Conservation (phyloP, 1,284 basidiomycete species). For the Puccinia coronata region DNA sequence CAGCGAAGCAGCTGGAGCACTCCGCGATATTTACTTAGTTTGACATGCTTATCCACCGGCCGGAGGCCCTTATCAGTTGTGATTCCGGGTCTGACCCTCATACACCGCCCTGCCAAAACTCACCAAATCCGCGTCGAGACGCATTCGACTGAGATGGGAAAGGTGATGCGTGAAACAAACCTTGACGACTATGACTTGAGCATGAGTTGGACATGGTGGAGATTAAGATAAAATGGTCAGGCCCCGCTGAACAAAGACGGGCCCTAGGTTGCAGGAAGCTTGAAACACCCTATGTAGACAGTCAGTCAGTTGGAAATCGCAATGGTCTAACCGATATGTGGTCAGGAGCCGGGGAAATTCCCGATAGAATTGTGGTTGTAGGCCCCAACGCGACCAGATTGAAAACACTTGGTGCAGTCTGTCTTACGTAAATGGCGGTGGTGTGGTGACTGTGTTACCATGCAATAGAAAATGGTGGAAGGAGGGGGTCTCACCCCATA, state of each 20-base stretch:
- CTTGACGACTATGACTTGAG: not conserved
- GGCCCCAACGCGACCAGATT: not conserved
- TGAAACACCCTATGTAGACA: no score
- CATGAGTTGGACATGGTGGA: not conserved
- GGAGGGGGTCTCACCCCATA: conserved; percentile 15
- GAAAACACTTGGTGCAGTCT: not conserved
- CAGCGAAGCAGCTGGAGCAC: not conserved
- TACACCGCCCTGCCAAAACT: not conserved
- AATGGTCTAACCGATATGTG: no score
- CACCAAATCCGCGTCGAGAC: not conserved
- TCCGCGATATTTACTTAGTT: not conserved
- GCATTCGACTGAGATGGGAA: not conserved
- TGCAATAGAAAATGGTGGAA: conserved; percentile 17
- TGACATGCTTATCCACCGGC: conserved; percentile 1
- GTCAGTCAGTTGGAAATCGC: no score
- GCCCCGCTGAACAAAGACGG: no score
- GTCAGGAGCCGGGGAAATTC: no score
- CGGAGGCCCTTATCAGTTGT: not conserved
- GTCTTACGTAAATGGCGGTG: conserved; percentile 13
- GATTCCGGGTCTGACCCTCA: not conserved
- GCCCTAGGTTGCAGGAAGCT: no score
- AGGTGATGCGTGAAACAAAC: conserved; percentile 16
- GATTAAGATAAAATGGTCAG: not conserved
- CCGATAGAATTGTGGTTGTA: not conserved
- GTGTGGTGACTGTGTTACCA: conserved; percentile 21